Conservation (phyloP, 2,329 filamentous ascomycete species). For the Podosphaera fusca region DNA sequence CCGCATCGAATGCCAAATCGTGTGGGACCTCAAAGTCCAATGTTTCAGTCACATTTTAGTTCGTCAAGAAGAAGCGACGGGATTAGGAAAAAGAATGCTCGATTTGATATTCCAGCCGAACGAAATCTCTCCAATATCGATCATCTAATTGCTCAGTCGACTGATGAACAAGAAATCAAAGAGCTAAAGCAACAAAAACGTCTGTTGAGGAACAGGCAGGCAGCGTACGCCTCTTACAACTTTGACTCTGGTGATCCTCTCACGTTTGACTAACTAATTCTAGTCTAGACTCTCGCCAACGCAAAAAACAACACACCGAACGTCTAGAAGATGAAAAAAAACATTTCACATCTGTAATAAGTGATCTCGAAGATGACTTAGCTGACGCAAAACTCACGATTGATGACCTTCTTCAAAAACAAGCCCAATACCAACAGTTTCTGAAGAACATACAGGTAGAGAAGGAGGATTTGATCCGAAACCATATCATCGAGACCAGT, state of each 20-base stretch:
- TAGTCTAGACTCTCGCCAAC: conserved; percentile 84
- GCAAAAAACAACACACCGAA: conserved; percentile 97
- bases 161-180: conserved; percentile 82
- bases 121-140: conserved; percentile 90
- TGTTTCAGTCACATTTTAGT: conserved; percentile 51
- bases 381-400: conserved; percentile 42
- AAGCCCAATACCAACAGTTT: conserved; percentile 51
- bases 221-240: conserved; percentile 46
- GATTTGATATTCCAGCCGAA: conserved; percentile 90
- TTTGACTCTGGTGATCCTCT: conserved; percentile 5
- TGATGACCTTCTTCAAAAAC: conserved; percentile 48
- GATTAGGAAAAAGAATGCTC: conserved; percentile 95
- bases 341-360: conserved; percentile 55
- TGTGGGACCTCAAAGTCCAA: conserved; percentile 43
- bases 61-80: conserved; percentile 26
- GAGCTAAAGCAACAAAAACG: conserved; percentile 97
- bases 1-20: conserved; percentile 29
- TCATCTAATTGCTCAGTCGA: conserved; percentile 67
- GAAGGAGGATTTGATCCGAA: conserved; percentile 76
- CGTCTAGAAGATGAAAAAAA: conserved; percentile 95
- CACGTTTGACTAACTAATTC: conserved; percentile 7
- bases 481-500: conserved; percentile 72
- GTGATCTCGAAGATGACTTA: conserved; percentile 57
- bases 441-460: conserved; percentile 59
- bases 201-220: conserved; percentile 80